Evolutionary conservation across 2,329 filamentous ascomycete genomes (phyloP).

Genomic region (Colletotrichum musae): DNA sequence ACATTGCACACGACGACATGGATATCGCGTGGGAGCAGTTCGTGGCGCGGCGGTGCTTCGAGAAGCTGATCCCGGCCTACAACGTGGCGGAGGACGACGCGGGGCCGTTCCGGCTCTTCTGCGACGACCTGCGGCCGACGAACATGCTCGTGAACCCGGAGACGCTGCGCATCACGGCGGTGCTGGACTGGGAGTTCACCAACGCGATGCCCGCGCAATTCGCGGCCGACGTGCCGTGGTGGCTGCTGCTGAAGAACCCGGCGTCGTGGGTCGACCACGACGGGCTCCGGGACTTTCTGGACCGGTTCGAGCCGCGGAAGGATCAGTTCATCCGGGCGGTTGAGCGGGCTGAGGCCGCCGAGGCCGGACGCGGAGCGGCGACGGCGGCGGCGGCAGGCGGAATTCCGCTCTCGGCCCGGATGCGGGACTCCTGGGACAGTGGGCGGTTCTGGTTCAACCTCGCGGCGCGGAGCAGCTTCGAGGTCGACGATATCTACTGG

Average conservation of each 20-base stretch:
- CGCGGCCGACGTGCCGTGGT: slow-evolving; percentile 55
- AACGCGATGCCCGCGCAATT: slow-evolving; percentile 58
- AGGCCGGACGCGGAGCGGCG: slow-evolving; percentile 1
- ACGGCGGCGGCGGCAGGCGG: neutral
- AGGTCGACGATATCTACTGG: slow-evolving; percentile 54
- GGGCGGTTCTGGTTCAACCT: slow-evolving; percentile 56
- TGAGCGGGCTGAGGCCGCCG: slow-evolving; percentile 46
- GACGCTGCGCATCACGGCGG: slow-evolving; percentile 52
- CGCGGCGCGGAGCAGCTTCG: slow-evolving; percentile 53
- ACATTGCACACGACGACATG: slow-evolving; percentile 47
- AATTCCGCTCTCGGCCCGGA: slow-evolving; percentile 44
- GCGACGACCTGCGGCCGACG: slow-evolving; percentile 54
- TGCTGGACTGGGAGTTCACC: slow-evolving; percentile 58
- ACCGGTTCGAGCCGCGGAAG: slow-evolving; percentile 50
- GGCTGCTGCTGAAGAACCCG: slow-evolving; percentile 51
- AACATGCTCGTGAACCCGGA: slow-evolving; percentile 57
- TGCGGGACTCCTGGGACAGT: slow-evolving; percentile 53
- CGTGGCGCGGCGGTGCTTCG: slow-evolving; percentile 51
- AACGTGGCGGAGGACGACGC: slow-evolving; percentile 44
- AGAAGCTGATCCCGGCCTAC: slow-evolving; percentile 50
- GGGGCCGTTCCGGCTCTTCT: slow-evolving; percentile 56
- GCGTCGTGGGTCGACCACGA: slow-evolving; percentile 45
- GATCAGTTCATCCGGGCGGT: slow-evolving; percentile 55
- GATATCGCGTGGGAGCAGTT: slow-evolving; percentile 48
- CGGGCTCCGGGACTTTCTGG: slow-evolving; percentile 44